Conservation (phyloP, 495 filamentous ascomycete species). For the Pseudoneurospora amorphoporcata region DNA sequence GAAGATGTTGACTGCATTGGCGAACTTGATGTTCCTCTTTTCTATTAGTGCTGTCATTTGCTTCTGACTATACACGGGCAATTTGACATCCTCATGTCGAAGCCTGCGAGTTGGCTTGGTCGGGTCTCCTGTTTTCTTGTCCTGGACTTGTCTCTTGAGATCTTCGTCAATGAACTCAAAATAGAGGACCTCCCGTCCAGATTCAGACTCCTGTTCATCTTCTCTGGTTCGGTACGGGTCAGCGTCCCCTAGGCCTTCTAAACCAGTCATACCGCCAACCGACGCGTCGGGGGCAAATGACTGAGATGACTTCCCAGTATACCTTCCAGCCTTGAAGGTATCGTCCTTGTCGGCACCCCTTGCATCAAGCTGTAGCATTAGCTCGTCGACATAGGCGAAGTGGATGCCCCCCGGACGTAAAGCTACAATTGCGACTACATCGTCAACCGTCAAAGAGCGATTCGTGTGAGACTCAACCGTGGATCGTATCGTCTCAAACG, state of each 20-base stretch:
- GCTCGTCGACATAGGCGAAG: constrained; percentile 81
- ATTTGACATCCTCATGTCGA: constrained; percentile 72
- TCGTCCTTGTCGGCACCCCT: constrained; percentile 50
- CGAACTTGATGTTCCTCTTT: constrained; percentile 81
- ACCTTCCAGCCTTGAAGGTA: constrained; percentile 36
- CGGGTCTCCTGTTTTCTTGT: constrained; percentile 61
- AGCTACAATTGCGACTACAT: constrained; percentile 72
- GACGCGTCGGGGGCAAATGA: constrained; percentile 37
- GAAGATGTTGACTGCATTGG: constrained; percentile 65
- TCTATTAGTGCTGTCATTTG: constrained; percentile 86
- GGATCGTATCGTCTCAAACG: constrained; percentile 75
- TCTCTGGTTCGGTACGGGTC: neutral
- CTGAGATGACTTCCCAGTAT: constrained; percentile 24
- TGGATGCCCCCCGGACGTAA: constrained; percentile 66
- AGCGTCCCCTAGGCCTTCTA: constrained; percentile 24
- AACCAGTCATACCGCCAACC: constrained; percentile 38
- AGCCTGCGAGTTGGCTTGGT: constrained; percentile 52
- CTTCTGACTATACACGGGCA: constrained; percentile 89
- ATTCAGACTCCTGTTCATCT: constrained; percentile 20
- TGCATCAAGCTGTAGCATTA: constrained; percentile 66
- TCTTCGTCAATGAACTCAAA: constrained; percentile 94
- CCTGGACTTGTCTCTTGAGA: constrained; percentile 65
- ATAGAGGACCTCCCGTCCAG: constrained; percentile 57
- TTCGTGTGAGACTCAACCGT: constrained; percentile 79
- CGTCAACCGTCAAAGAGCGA: constrained; percentile 55